Conservation (phyloP, 164 flowering plant genomes). For the Vitis vinifera region DNA sequence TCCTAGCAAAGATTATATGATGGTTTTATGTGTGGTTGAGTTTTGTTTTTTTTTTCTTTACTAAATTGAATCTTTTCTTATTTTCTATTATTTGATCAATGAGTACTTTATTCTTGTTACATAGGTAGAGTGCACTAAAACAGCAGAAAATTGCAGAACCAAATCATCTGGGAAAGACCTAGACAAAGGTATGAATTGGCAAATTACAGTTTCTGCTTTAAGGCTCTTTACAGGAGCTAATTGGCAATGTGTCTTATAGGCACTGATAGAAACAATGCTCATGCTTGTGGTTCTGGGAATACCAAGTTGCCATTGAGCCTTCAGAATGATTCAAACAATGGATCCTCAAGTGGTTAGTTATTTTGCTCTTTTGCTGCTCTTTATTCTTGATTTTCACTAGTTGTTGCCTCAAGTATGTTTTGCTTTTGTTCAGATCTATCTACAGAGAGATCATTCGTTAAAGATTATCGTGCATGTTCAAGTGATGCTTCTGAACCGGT, state of each 20-base stretch:
- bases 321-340: constrained; percentile 23
- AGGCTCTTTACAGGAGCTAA: constrained; percentile 39
- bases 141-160: constrained; percentile 5
- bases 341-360: constrained; percentile 41
- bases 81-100: background rate
- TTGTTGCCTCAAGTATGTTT: constrained; percentile 3
- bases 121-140: constrained; percentile 26
- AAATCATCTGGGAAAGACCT: constrained; percentile 16
- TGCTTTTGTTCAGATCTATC: constrained; percentile 33
- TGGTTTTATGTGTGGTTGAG: no score
- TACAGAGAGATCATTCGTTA: constrained; percentile 31
- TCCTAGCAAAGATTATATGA: no score
- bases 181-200: constrained; percentile 44
- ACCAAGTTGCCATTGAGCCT: constrained; percentile 9
- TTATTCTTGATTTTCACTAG: background rate
- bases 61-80: background rate
- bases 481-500: constrained; percentile 34
- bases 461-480: constrained; percentile 14
- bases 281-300: constrained; percentile 20
- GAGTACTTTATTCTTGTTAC: background rate
- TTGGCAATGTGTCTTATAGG: constrained; percentile 35
- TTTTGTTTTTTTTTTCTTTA: background rate
- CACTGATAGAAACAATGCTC: constrained; percentile 21
- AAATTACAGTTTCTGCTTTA: constrained; percentile 23
- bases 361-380: background rate